Evolutionary conservation across 257 asterid genomes (phyloP).

Genomic region (Solanum chaucha): DNA sequence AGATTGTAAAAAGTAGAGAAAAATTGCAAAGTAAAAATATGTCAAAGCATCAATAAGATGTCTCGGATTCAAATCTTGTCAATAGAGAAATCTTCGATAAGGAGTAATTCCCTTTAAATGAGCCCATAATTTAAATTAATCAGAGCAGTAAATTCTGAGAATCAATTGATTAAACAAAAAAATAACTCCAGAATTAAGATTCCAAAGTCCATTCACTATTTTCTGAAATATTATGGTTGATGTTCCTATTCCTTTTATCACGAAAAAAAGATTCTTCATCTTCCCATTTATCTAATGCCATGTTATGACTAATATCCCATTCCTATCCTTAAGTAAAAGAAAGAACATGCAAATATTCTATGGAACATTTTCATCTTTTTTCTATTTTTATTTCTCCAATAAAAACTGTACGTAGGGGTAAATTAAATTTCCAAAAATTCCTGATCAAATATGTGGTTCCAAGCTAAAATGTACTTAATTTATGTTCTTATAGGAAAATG

Average conservation of each 20-base stretch:
- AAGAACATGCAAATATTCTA: background rate
- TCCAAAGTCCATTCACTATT: constrained; percentile 17
- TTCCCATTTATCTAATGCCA: constrained; percentile 15
- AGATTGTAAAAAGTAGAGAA: no score
- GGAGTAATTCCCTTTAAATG: background rate
- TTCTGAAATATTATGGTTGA: background rate
- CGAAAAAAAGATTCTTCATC: background rate
- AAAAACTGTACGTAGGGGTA: background rate
- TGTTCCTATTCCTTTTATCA: constrained; percentile 6
- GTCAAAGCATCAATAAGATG: background rate
- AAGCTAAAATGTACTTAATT: background rate
- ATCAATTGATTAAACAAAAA: background rate
- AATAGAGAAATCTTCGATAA: background rate
- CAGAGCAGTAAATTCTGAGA: background rate
- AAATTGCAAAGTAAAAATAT: background rate
- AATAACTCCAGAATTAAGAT: background rate
- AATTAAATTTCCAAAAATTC: background rate
- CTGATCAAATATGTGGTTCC: background rate
- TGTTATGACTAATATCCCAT: background rate
- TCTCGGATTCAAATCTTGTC: background rate
- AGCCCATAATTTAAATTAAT: background rate
- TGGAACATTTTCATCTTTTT: background rate
- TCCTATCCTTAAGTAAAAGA: constrained; percentile 3
- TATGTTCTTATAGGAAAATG: background rate
- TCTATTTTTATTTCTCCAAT: background rate